Percentiles rank a stretch among this genome's conserved stretches.
Conservation (phyloP, 441 rosid genomes). For the Adansonia grandidieri region DNA sequence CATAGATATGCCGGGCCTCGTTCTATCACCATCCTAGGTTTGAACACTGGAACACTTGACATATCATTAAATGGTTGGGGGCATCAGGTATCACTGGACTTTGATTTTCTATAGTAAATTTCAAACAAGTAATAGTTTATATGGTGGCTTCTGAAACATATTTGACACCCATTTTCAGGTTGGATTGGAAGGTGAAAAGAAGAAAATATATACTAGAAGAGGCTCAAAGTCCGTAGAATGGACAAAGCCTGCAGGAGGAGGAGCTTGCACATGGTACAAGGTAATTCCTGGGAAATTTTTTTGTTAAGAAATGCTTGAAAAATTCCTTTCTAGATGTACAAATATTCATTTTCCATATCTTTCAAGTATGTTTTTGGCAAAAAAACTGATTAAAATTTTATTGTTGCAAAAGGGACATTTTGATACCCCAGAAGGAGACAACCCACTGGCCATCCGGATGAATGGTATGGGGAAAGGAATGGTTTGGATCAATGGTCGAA, state of each 20-base stretch:
- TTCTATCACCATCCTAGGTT: slow-evolving; percentile 55
- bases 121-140: not conserved
- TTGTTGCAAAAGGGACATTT: slow-evolving; percentile 53
- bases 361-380: not conserved
- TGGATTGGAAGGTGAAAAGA: slow-evolving; percentile 57
- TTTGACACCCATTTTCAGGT: slow-evolving; percentile 34
- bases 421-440: slow-evolving; percentile 69
- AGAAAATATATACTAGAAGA: slow-evolving; percentile 36
- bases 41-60: slow-evolving; percentile 78
- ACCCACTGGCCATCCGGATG: slow-evolving; percentile 62
- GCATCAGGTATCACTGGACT: slow-evolving; percentile 46
- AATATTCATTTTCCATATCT: not conserved
- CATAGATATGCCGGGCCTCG: slow-evolving; percentile 70
- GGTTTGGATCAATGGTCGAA: slow-evolving; percentile 85
- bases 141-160: not conserved
- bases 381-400: slow-evolving; percentile 10
- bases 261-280: slow-evolving; percentile 65
- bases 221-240: slow-evolving; percentile 51
- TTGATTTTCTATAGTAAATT: slow-evolving; percentile 7
- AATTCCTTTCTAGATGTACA: not conserved
- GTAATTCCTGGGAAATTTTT: slow-evolving; percentile 31
- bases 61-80: slow-evolving; percentile 59
- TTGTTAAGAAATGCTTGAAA: slow-evolving; percentile 15
- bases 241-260: slow-evolving; percentile 33
- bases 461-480: slow-evolving; percentile 77